Evolutionary conservation across 768 basidiomycete species (phyloP).

Genomic region (Artomyces pyxidatus): DNA sequence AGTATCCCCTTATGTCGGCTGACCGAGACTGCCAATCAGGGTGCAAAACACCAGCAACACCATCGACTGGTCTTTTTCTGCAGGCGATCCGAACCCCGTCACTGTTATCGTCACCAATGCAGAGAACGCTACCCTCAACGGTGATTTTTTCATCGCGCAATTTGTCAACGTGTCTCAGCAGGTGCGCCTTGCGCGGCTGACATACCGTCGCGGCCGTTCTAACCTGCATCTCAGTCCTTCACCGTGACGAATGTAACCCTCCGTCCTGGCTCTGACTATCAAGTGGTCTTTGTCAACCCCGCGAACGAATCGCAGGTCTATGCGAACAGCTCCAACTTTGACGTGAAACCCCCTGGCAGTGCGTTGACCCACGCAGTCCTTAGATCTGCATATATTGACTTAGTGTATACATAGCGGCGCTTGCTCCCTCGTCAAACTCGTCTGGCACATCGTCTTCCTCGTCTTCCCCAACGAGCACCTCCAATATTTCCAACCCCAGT

Average conservation of each 20-base stretch:
- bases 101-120: constrained; percentile 26
- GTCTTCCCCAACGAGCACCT: neutral
- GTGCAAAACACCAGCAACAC: constrained; percentile 27
- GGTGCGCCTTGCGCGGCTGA: constrained; percentile 11
- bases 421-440: constrained; percentile 1
- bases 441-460: neutral
- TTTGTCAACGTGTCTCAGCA: constrained; percentile 22
- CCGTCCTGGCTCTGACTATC: constrained; percentile 20
- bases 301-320: constrained; percentile 24
- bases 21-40: constrained; percentile 16
- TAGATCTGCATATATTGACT: neutral
- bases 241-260: constrained; percentile 30
- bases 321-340: constrained; percentile 26
- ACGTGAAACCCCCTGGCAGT: constrained; percentile 31
- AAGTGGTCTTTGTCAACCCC: constrained; percentile 29
- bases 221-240: constrained; percentile 14
- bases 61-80: constrained; percentile 26
- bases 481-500: neutral
- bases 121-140: constrained; percentile 26
- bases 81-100: constrained; percentile 27
- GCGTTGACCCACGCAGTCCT: constrained; percentile 15
- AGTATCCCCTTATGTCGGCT: neutral
- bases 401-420: constrained; percentile 1
- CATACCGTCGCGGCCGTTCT: constrained; percentile 6
- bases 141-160: constrained; percentile 28